Base-by-base conservation (phyloP, 2,329 filamentous ascomycete species). In the Epichloe sylvatica region DNA sequence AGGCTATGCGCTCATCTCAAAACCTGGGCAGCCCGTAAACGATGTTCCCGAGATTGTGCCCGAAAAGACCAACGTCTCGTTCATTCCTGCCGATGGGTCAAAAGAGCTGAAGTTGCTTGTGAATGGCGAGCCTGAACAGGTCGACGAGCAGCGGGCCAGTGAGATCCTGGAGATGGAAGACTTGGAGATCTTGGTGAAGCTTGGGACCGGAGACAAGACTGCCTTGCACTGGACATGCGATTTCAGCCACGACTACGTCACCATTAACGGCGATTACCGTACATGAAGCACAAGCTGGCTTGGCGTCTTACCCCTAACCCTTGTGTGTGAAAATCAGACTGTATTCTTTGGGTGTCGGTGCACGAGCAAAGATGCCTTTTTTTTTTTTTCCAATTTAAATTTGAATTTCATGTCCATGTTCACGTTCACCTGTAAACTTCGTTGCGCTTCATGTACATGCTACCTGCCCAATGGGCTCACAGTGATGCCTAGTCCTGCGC, bases 221-320 rank as follows among this genome's bases (percentile, higher is more conserved):
- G 82, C 83, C 1, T 78, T 81, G 5, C 86, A 87, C 64, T 92
- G 85, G 81, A 92, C 86, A 38, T 92, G 87, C 62, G 87, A 94
- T 64, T 87, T 90, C 57, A 88, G 83, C 62, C 85, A 90, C 61
- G 85, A 90, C 72, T 94, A 80, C 62, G 78, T 79, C 37, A 79
- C 77, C 5, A 83, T 83, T 57, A 84, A 84, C 58, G 80, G 80
- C 33, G 80, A 84, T 60, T 84, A 84, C 62, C 72, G 80, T 54
- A 84, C 80, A 45, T 83, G 56, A 52, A 19, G 30, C 30, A 4
- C 30, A 11, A 30, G 30, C 8, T 30, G 30, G 30, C 30, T 30
- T 30, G 30, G 8, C 30, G 30, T 30, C 8, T 11, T 9, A 9
- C 30, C 9, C 25, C 8, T 4, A 30, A 30, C 1, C 30, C 30